phyloP scores from a whole-genome alignment of 139 green algal genomes.

The Nannochloris sp. region DNA sequence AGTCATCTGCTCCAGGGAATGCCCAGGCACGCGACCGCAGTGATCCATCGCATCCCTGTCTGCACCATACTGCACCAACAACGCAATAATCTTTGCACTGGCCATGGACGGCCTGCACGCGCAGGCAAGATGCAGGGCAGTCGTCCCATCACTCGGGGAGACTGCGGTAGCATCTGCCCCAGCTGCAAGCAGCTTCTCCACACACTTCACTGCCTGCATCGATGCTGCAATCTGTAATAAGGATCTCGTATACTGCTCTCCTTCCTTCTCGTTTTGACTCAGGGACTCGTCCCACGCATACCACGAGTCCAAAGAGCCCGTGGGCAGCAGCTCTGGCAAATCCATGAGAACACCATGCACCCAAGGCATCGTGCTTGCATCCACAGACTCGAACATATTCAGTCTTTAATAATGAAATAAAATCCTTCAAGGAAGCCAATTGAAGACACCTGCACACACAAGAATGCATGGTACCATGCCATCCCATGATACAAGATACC shows the following conservation, averaged over 20 bases:
- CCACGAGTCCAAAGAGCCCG: neutral
- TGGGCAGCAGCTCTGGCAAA: too few relatives aligned
- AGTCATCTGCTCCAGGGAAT: neutral
- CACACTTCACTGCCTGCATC: neutral
- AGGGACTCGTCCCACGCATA: neutral
- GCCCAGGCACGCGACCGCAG: neutral
- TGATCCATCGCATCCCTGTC: neutral
- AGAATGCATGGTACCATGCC: too few relatives aligned
- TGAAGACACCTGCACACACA: too few relatives aligned
- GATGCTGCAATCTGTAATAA: neutral
- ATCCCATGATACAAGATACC: too few relatives aligned
- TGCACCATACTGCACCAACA: neutral
- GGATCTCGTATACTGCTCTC: neutral
- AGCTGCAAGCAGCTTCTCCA: neutral
- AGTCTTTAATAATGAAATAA: too few relatives aligned
- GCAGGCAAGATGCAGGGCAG: neutral
- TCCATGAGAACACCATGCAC: too few relatives aligned
- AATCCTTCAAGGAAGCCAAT: too few relatives aligned
- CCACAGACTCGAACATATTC: too few relatives aligned
- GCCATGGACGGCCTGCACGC: neutral
- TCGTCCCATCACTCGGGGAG: neutral
- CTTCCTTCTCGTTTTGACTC: neutral
- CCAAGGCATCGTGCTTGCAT: too few relatives aligned
- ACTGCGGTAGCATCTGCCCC: neutral
- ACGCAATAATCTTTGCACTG: neutral